Evolutionary conservation across 2,329 filamentous ascomycete genomes (phyloP), one percentile per base, ranked within the genome.

Genomic region (Botryotinia convoluta): DNA sequence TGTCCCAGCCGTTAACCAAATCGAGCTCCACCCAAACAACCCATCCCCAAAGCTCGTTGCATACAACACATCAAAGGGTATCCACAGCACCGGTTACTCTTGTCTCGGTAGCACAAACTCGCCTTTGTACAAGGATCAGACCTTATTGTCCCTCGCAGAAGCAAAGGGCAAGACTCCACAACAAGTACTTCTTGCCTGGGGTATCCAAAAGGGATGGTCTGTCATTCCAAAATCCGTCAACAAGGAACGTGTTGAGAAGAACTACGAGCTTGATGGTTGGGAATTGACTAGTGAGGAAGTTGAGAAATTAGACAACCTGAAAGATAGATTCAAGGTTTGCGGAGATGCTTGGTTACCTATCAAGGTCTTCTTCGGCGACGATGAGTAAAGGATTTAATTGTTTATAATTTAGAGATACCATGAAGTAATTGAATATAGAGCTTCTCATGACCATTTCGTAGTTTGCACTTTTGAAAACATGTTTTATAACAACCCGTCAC

Each of bases 221-320:
- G 93, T 97, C 70, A 94, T 97, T 79, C 93, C 93, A 79, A 97
- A 97, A 87, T 92, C 89, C 70, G 92, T 95, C 74, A 94, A 89
- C 77, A 87, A 90, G 77, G 86, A 85, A 71, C 88, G 93, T 60
- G 94, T 97, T 79, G 86, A 92, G 83, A 88, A 85, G 75, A 97
- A 97, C 86, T 93, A 90, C 78, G 88, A 92, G 79, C 81, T 93
- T 70, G 89, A 94, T 82, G 92, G 91, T 71, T 95, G 90, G 89
- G 85, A 88, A 74, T 84, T 97, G 82, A 91, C 88, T 5, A 87
- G 87, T 5, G 92, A 93, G 64, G 93, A 97, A 84, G 82, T 95
- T 69, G 86, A 87, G 78, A 85, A 88, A 82, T 85, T 97, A 51
- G 78, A 79, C 75, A 71, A 71, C 37, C 68, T 80, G 48, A 71